Evolutionary conservation across 148 eudicot genomes (phyloP), one percentile per base, ranked within the genome.

Genomic region (Dianthus caryophyllus): DNA sequence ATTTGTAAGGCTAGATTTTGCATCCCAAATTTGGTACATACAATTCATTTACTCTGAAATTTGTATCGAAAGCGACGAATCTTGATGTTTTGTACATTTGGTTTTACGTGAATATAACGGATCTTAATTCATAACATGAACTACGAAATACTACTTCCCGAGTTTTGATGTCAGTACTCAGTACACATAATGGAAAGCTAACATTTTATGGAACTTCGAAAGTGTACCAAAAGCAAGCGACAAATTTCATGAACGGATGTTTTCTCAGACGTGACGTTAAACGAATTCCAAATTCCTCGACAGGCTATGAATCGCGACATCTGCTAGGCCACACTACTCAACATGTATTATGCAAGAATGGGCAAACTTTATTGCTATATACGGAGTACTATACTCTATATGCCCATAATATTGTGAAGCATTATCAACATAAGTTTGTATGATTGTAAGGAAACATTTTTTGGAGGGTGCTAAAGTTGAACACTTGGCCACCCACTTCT

Each of bases 401-500:
- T 66, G 67, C 76, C 71, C 71, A 73, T 73, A 57, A 48, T 43
- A 58, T 73, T 67, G 24, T 67, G 71, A 50, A 48, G 53, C 53
- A 58, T 49, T 67, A 29, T 39, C 43, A 67, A 67, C 64, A n/a
- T 49, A 33, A 49, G 17, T 38, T 58, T 73, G 58, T 25, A 17
- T 14, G 0, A 51, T 44, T 48, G 46, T 2, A 25, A 51, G 76
- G 76, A 73, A 64, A 67, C 76, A 73, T 73, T 66, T 73, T 53
- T 73, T 66, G 47, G 66, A 50, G 76, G 71, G 66, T 60, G 66
- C 38, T n/a, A n/a, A 59, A 73, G 61, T 59, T 59, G 71, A 67
- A 60, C 76, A 73, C 76, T 73, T 73, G 76, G 65, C 67, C 49
- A 36, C 29, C 66, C 26, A 59, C 0, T 12, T 73, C 60, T 61